These are phyloP conservation scores for Teratosphaeria nubilosa DNA, from an alignment of 2,329 filamentous ascomycete species.

Conservation along the genomic window DNA sequence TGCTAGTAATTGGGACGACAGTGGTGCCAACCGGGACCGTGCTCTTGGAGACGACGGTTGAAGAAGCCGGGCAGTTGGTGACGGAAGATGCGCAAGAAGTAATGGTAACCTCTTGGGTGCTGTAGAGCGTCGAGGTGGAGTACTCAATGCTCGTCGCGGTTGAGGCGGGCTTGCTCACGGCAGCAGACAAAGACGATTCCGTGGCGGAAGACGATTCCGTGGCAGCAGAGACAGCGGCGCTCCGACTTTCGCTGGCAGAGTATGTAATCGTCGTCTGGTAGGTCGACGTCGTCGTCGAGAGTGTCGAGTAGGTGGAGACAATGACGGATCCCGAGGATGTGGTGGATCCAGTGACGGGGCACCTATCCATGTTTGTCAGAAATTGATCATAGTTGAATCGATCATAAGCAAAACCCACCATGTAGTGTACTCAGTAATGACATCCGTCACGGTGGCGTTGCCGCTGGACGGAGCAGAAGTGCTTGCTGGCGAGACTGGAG, in stretches of 20 bases:
- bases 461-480: not conserved
- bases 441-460: constrained; percentile 3
- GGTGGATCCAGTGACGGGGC: not conserved
- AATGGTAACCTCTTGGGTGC: constrained; percentile 34
- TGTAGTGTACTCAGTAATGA: constrained; percentile 5
- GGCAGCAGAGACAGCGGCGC: not conserved
- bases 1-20: constrained; percentile 57
- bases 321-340: not conserved
- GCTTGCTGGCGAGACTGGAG: not conserved
- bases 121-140: constrained; percentile 26
- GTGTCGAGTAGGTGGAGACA: constrained; percentile 1
- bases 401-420: not conserved
- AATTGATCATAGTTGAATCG: too few relatives aligned
- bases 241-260: not conserved
- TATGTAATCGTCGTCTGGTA: constrained; percentile 34
- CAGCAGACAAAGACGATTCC: not conserved
- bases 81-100: constrained; percentile 30
- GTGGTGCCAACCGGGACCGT: constrained; percentile 30
- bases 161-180: constrained; percentile 55
- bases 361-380: not conserved
- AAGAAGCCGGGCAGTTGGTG: constrained; percentile 29
- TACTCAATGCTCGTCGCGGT: constrained; percentile 24
- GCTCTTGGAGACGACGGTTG: constrained; percentile 16
- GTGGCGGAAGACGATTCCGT: not conserved
- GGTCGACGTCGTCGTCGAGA: constrained; percentile 7